Evolutionary conservation across 139 green algal genomes (phyloP), one percentile per base, ranked within the genome.

Genomic region (Protoeuglena noctilucae): DNA sequence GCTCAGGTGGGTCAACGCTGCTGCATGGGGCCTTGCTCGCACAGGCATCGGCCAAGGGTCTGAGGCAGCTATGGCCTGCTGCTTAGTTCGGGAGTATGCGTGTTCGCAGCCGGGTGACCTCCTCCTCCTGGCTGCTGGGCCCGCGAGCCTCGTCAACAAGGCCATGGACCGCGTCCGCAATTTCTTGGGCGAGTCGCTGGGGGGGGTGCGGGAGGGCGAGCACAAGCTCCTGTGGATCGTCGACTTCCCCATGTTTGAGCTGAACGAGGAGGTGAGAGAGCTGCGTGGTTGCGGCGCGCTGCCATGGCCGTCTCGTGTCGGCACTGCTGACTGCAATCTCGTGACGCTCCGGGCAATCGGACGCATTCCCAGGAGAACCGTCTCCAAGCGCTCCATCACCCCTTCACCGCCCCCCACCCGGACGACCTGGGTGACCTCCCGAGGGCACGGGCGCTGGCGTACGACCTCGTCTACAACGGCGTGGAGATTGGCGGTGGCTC

Each of bases 401-500:
- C 89, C 48, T 98, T 98, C 76, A 98, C 90, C 1, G 88, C 89
- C 1, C 89, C 89, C 12, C 73, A 87, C 61, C 66, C 70, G 17
- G 73, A 88, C 0, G 79, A 88, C 53, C 22, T 73, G 23, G 54
- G 31, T 22, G 63, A 68, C 61, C 50, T 82, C 21, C 24, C 25
- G 1, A 43, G 60, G 2, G 70, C 74, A 1, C 67, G 63, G 22
- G 85, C 84, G 0, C 53, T 79, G 19, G 90, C 92, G 0, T 99
- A 97, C 66, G 92, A 99, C 64, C 63, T 99, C 9, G 91, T 99
- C 23, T 95, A 95, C 76, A 97, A 99, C 56, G 90, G 90, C 4
- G 76, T 93, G 19, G 92, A 99, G 70, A 84, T 96, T 30, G 89
- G 84, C 28, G 89, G 89, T 22, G 88, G 89, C 56, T 86, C 70